These are phyloP conservation scores for Serendipita sp. DNA, from an alignment of 1,284 basidiomycete genomes.

Conservation along the genomic window DNA sequence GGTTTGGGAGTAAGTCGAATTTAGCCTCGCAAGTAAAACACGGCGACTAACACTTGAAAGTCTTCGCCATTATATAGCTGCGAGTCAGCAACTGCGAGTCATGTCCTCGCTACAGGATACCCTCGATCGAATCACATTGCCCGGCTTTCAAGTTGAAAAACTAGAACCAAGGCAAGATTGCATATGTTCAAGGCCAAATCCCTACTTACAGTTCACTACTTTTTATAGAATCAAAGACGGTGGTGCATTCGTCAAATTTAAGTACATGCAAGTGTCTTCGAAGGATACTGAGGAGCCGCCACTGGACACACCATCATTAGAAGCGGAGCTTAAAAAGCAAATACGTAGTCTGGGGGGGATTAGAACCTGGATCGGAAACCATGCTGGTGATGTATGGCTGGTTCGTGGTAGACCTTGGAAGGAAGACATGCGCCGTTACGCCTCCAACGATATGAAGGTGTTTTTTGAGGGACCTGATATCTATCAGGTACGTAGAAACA, in stretches of 20 bases:
- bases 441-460: conserved; percentile 59
- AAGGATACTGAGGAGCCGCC: conserved; percentile 24
- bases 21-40: conserved; percentile 6
- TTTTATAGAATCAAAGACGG: conserved; percentile 55
- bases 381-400: conserved; percentile 52
- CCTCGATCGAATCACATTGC: conserved; percentile 35
- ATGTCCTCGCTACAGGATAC: conserved; percentile 33
- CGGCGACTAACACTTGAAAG: conserved; percentile 23
- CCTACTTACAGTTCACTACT: not conserved
- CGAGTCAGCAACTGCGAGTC: conserved; percentile 40
- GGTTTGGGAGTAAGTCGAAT: conserved; percentile 34
- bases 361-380: conserved; percentile 45
- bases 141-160: conserved; percentile 42
- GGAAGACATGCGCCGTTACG: conserved; percentile 75
- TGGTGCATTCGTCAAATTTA: conserved; percentile 75
- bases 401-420: conserved; percentile 74
- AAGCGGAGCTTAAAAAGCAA: conserved; percentile 31
- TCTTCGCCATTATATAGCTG: conserved; percentile 45
- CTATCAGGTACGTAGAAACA: conserved; percentile 30
- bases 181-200: not conserved
- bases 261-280: conserved; percentile 34
- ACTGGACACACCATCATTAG: conserved; percentile 28
- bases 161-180: conserved; percentile 28
- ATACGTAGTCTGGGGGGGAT: conserved; percentile 37
- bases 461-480: conserved; percentile 79